Base-by-base conservation (phyloP, 768 basidiomycete genomes). In the Amanita phalloides region DNA sequence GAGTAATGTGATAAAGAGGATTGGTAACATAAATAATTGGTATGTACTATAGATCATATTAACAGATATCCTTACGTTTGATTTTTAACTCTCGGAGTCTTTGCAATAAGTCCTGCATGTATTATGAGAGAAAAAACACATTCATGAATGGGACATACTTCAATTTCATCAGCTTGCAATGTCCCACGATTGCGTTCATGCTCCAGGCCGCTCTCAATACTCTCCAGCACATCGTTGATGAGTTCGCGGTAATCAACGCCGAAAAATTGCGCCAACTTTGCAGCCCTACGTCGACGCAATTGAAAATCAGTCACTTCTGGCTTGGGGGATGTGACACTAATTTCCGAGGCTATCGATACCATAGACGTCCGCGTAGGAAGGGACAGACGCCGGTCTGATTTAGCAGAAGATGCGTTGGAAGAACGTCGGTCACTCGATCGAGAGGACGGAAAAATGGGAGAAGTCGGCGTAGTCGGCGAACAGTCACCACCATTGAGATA, bases 181-280 rank as follows among this genome's bases (percentile, higher is more conserved):
- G 76, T 79, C 28, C 89, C 90, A 41, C 70, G 68, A 45, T 69
- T 75, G 48, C 76, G 64, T 62, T 90, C 89, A 57, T 85, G 79
- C 60, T 84, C 78, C 45, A 92, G 61, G 62, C 87, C 72, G 54
- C 68, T 76, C 65, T 90, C 89, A 59, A 92, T 84, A 48, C 84
- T 89, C 57, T 89, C 86, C 56, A 92, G 65, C 30, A 92, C 77
- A 61, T 90, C 85, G 36, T 71, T 74, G 50, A 91, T 81, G 51
- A 91, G 68, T 50, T 86, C 85, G 25, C 80, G 76, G 64, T 92
- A 90, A 63, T 89, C 77, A 38, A 90, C 90, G 21, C 89, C 89
- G 66, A 92, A 92, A 74, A 91, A 91, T 66, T 84, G 76, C 25
- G 85, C 84, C 54, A 92, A 73, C 71, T 92, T 92, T 55, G 89